Conservation (phyloP, 2,329 filamentous ascomycete genomes). For the Davidsoniella eucalypti region DNA sequence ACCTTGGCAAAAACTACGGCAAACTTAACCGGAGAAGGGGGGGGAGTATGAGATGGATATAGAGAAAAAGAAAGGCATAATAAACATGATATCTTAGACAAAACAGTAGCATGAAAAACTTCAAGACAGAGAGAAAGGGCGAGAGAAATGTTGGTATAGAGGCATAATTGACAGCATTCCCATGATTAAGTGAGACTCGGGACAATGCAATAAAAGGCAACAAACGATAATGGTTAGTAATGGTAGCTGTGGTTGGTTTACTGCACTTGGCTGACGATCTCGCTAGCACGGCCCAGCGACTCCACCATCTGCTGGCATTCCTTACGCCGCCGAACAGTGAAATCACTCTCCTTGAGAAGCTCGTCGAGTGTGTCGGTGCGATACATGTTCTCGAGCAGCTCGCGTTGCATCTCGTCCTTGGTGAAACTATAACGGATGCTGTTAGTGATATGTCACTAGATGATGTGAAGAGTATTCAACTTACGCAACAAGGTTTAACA, state of each 20-base stretch:
- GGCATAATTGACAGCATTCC: not conserved
- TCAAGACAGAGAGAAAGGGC: not conserved
- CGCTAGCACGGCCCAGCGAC: conserved; percentile 70
- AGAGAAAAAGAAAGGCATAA: conserved; percentile 1
- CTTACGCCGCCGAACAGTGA: conserved; percentile 85
- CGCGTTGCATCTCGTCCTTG: conserved; percentile 96
- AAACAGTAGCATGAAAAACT: too few species aligned
- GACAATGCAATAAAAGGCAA: not conserved
- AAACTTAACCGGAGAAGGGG: not conserved
- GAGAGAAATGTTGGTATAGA: not conserved
- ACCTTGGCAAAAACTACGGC: too few species aligned
- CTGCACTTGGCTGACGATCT: conserved; percentile 80
- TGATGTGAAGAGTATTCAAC: conserved; percentile 23
- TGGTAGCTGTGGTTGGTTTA: conserved; percentile 19
- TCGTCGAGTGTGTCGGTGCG: conserved; percentile 79
- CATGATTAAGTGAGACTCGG: not conserved
- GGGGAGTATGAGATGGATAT: not conserved
- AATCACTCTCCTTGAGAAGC: conserved; percentile 93
- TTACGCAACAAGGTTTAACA: conserved; percentile 90
- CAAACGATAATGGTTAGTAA: not conserved
- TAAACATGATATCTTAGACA: not conserved
- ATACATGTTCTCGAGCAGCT: conserved; percentile 96
- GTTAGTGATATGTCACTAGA: not conserved
- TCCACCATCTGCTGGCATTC: conserved; percentile 99
- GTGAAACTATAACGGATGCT: conserved; percentile 45